phyloP scores from a whole-genome alignment of 495 filamentous ascomycete genomes.

The Penicilliopsis zonata region DNA sequence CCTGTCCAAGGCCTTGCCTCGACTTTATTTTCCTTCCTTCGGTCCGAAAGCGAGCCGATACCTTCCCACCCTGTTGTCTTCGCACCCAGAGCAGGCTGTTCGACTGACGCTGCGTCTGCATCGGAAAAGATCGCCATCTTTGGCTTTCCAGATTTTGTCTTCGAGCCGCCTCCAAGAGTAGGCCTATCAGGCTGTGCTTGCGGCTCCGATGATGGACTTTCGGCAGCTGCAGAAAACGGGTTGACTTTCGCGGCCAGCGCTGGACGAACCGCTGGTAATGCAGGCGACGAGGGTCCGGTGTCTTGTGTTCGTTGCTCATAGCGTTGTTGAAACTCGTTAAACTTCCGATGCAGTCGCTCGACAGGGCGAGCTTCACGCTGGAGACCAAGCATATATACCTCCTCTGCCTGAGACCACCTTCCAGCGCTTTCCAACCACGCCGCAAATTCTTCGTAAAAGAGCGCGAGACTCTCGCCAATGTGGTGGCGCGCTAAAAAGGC shows the following conservation, averaged over 20 bases:
- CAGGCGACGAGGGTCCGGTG: slow-evolving; percentile 70
- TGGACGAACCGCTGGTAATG: slow-evolving; percentile 70
- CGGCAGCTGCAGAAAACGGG: slow-evolving; percentile 52
- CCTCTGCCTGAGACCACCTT: slow-evolving; percentile 84
- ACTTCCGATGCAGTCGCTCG: slow-evolving; percentile 75
- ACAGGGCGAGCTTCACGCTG: slow-evolving; percentile 76
- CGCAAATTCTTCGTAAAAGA: slow-evolving; percentile 98
- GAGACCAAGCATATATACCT: slow-evolving; percentile 80
- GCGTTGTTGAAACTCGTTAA: slow-evolving; percentile 75
- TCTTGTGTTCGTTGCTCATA: slow-evolving; percentile 48
- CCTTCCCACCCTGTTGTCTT: slow-evolving; percentile 75
- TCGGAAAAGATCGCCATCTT: slow-evolving; percentile 94
- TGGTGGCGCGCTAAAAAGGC: slow-evolving; percentile 80
- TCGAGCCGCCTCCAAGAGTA: slow-evolving; percentile 35
- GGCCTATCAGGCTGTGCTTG: slow-evolving; percentile 45
- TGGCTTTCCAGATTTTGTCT: slow-evolving; percentile 49
- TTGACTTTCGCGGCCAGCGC: slow-evolving; percentile 78
- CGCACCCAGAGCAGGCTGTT: slow-evolving; percentile 31
- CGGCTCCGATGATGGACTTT: slow-evolving; percentile 40
- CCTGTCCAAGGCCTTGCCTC: slow-evolving; percentile 87
- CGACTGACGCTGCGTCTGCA: slow-evolving; percentile 26
- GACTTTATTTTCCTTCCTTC: slow-evolving; percentile 86
- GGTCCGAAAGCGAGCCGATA: slow-evolving; percentile 72
- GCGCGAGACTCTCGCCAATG: slow-evolving; percentile 74
- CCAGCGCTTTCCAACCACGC: slow-evolving; percentile 78